phyloP scores from a whole-genome alignment of 1,139 yeast species.

The Geotrichum bryndzae region DNA sequence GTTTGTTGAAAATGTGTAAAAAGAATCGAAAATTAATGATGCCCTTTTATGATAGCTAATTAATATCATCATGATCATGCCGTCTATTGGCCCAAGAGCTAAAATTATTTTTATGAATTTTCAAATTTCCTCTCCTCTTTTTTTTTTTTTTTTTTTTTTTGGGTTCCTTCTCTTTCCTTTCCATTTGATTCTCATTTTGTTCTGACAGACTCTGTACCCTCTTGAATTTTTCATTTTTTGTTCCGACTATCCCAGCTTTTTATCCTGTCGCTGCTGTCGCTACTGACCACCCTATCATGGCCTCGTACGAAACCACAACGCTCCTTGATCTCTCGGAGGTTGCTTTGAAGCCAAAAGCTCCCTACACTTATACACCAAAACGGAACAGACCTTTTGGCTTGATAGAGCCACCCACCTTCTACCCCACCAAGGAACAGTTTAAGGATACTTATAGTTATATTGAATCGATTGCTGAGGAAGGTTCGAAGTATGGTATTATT shows the following conservation, averaged over 20 bases:
- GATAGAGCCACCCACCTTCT: slow-evolving; percentile 43
- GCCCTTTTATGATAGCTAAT: not conserved
- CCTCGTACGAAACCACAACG: slow-evolving; percentile 3
- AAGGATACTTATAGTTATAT: slow-evolving; percentile 41
- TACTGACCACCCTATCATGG: not conserved
- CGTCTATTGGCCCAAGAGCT: not conserved
- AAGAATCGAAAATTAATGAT: not conserved
- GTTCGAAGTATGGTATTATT: slow-evolving; percentile 59
- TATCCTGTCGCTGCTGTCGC: not conserved
- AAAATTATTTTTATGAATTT: not conserved
- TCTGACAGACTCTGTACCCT: not conserved
- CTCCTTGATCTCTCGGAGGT: slow-evolving; percentile 12
- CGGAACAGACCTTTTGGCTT: slow-evolving; percentile 26
- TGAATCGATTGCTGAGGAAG: slow-evolving; percentile 34
- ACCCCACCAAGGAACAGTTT: slow-evolving; percentile 42
- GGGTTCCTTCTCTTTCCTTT: not conserved
- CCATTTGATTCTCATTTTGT: not conserved
- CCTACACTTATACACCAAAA: slow-evolving; percentile 7
- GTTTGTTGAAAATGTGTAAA: not conserved
- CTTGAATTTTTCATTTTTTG: not conserved
- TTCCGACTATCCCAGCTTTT: not conserved
- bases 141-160: not conserved
- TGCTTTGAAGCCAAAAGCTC: slow-evolving; percentile 8
- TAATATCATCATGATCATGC: not conserved
- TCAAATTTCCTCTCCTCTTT: not conserved